Base-by-base conservation (phyloP, 441 rosid species). In the Jatropha multifida region DNA sequence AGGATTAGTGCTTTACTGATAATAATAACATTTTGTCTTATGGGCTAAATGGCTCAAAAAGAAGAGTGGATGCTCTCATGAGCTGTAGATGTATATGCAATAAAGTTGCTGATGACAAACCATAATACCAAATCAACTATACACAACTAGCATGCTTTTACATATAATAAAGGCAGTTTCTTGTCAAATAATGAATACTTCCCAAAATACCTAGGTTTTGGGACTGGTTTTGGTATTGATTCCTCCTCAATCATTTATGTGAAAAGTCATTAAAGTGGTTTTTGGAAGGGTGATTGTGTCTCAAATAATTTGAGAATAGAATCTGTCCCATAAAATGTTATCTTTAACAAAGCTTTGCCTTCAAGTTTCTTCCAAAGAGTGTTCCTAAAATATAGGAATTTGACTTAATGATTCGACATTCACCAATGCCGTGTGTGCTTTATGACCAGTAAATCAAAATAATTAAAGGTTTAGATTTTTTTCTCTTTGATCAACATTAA, bases 221-320 rank as follows among this genome's bases (percentile, higher is more conserved):
- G 38, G 63, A 17, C 3, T 40, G 55, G 20, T 15, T 41, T 32
- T 65, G 54, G 55, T 7, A 23, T 65, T 40, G 77, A 65, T 74
- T 74, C 52, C 77, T 55, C n/a, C 64, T 56, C 73, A 55, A 48
- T 74, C 41, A 61, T 61, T 73, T 38, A 13, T 55, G 9, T 32
- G 58, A 68, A 17, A 71, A 48, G 12, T 58, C 68, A 37, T 59
- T n/a, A 46, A 46, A 32, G 68, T 48, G 58, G 49, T 58, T 48
- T 8, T 10, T 49, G 26, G 27, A 2, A 32, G 15, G 23, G 6
- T 27, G 37, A 59, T 1, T 62, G 32, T 46, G 18, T 62, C 10
- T 32, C 11, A 27, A 46, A 48, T 61, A 10, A 27, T 27, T 71
- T 75, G 73, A 75, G 72, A 68, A 68, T 75, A 49, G 68, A 62